These are phyloP conservation scores for Gnomoniopsis sp. DNA, from an alignment of 2,329 filamentous ascomycete genomes.

Conservation along the genomic window DNA sequence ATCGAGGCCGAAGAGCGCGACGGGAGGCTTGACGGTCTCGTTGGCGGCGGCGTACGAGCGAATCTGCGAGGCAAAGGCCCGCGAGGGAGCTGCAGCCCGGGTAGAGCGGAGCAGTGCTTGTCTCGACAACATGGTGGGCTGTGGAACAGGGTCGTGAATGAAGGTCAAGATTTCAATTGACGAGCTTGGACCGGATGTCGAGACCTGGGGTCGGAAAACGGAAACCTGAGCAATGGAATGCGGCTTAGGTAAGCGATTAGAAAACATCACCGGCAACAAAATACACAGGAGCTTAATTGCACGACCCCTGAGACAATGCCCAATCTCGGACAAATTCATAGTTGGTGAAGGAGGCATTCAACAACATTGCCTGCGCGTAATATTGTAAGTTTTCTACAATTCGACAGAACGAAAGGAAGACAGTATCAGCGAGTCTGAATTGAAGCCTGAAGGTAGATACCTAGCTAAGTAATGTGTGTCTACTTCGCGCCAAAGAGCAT, in stretches of 20 bases:
- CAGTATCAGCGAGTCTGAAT: slow-evolving; percentile 4
- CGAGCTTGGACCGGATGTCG: slow-evolving; percentile 18
- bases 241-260: slow-evolving; percentile 8
- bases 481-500: slow-evolving; percentile 10
- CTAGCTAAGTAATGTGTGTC: slow-evolving; percentile 15
- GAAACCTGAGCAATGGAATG: slow-evolving; percentile 5
- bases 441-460: slow-evolving; percentile 14
- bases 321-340: neutral
- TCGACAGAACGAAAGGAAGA: too few relatives aligned
- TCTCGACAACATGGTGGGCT: slow-evolving; percentile 57
- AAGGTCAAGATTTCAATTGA: slow-evolving; percentile 19
- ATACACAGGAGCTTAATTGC: neutral
- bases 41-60: slow-evolving; percentile 73
- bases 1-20: slow-evolving; percentile 91
- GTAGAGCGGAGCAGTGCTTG: slow-evolving; percentile 53
- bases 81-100: slow-evolving; percentile 56
- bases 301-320: too few relatives aligned
- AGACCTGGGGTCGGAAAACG: slow-evolving; percentile 17
- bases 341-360: too few relatives aligned
- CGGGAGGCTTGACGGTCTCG: slow-evolving; percentile 74
- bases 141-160: slow-evolving; percentile 23
- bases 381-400: too few relatives aligned
- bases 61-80: slow-evolving; percentile 58
- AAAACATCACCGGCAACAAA: neutral
- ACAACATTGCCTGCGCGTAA: too few relatives aligned